Conservation (phyloP, 768 basidiomycete species). For the Phanerochaete sordida region DNA sequence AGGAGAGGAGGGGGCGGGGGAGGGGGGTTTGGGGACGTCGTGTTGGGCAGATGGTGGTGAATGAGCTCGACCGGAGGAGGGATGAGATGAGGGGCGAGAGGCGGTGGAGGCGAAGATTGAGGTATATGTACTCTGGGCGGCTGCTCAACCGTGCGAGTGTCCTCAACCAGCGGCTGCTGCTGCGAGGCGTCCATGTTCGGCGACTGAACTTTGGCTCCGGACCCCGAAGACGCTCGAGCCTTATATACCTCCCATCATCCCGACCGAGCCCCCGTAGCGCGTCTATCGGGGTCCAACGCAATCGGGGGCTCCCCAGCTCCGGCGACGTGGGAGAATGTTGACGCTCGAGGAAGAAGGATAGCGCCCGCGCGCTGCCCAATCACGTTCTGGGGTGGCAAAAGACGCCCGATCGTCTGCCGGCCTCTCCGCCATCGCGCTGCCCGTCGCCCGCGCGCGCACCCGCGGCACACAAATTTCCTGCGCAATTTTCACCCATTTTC, state of each 20-base stretch:
- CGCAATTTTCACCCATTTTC: neutral
- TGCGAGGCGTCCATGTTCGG: conserved; percentile 9
- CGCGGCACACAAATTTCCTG: neutral
- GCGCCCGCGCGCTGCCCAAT: conserved; percentile 9
- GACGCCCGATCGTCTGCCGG: conserved; percentile 9
- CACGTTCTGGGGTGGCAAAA: conserved; percentile 9
- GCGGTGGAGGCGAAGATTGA: conserved; percentile 15
- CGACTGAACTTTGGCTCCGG: conserved; percentile 8
- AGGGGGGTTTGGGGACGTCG: conserved; percentile 17
- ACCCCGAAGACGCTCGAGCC: conserved; percentile 7
- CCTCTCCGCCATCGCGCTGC: neutral
- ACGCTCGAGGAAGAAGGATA: conserved; percentile 1
- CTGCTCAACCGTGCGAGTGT: conserved; percentile 18
- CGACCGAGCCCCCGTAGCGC: neutral
- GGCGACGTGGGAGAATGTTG: conserved; percentile 11
- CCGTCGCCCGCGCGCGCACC: neutral
- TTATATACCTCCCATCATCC: conserved; percentile 6
- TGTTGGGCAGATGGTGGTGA: conserved; percentile 7
- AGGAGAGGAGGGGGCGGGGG: conserved; percentile 9
- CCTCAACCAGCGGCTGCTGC: conserved; percentile 1
- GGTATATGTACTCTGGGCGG: conserved; percentile 19
- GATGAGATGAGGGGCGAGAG: conserved; percentile 18
- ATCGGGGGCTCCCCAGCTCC: conserved; percentile 7
- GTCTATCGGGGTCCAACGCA: conserved; percentile 8
- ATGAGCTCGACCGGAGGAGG: conserved; percentile 12